Conservation (phyloP, 2,329 filamentous ascomycete species). For the Metarhizium anisopliae region DNA sequence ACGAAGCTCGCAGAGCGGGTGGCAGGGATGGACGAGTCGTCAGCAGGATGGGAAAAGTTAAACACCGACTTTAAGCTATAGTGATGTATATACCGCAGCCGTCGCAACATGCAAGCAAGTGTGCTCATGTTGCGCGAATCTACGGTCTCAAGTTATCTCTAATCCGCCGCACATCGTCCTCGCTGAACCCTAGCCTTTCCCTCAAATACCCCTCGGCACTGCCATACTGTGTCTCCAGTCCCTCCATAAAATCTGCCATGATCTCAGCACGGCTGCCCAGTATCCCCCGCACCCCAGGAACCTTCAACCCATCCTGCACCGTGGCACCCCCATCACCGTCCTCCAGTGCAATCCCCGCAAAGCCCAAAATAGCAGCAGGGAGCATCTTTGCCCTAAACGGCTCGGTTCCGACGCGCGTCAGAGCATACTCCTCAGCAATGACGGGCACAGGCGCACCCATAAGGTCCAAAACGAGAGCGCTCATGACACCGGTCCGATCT, state of each 20-base stretch:
- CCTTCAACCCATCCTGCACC: not conserved
- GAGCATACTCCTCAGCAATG: slow-evolving; percentile 1
- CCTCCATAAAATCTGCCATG: slow-evolving; percentile 2
- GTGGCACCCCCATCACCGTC: not conserved
- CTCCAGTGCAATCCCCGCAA: not conserved
- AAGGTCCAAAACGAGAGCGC: not conserved
- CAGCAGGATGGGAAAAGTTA: slow-evolving; percentile 59
- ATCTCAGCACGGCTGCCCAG: not conserved
- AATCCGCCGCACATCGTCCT: not conserved
- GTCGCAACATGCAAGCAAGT: too few species aligned
- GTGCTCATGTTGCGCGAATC: not conserved
- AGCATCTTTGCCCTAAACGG: not conserved
- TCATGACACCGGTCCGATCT: too few species aligned
- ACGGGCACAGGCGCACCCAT: not conserved
- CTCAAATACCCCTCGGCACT: slow-evolving; percentile 1
- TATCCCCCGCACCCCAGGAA: not conserved
- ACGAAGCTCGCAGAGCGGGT: slow-evolving; percentile 60
- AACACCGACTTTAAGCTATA: slow-evolving; percentile 71
- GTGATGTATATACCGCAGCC: not conserved
- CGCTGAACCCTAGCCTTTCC: not conserved
- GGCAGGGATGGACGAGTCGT: slow-evolving; percentile 46
- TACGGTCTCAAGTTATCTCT: not conserved
- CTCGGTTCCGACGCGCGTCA: slow-evolving; percentile 1
- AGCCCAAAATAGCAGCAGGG: not conserved
- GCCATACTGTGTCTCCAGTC: not conserved